These are phyloP conservation scores for Tricholoma matsutake DNA, from an alignment of 768 basidiomycete genomes.

Conservation along the genomic window DNA sequence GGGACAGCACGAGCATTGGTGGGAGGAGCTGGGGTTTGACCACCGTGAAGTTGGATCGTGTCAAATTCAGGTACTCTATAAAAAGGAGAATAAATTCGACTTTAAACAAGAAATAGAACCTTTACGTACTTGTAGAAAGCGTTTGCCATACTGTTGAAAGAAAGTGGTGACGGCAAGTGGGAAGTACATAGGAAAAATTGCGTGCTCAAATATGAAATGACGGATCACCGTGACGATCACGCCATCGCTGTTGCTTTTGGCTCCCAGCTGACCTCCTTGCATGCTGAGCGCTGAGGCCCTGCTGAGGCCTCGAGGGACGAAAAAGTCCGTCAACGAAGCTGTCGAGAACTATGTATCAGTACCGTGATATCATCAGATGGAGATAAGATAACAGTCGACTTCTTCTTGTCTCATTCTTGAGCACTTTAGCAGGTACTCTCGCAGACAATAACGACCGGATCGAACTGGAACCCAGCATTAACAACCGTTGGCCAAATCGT, in stretches of 20 bases:
- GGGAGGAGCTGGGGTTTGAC: slow-evolving; percentile 58
- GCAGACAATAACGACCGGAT: background rate
- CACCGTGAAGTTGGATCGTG: slow-evolving; percentile 78
- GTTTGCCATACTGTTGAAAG: slow-evolving; percentile 24
- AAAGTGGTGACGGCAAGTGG: background rate
- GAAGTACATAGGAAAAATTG: too few species aligned
- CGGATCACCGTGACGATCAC: background rate
- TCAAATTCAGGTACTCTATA: slow-evolving; percentile 72
- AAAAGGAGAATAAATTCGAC: background rate
- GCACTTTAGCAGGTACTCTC: background rate
- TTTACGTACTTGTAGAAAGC: slow-evolving; percentile 36
- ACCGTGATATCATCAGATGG: too few species aligned
- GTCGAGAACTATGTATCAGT: too few species aligned
- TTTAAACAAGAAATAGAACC: background rate
- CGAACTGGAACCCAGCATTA: background rate
- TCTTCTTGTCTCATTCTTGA: too few species aligned
- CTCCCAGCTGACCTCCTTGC: too few species aligned
- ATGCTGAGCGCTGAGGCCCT: too few species aligned
- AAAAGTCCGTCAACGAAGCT: too few species aligned
- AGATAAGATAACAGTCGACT: too few species aligned
- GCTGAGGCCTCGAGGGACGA: too few species aligned
- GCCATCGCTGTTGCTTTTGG: background rate
- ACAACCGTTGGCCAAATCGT: background rate
- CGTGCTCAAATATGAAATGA: background rate
- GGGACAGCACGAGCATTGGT: slow-evolving; percentile 77